Percentiles rank a stretch among this genome's conserved stretches.
Conservation (phyloP, 306 rosid genomes). For the Pterocarpus santalinus region DNA sequence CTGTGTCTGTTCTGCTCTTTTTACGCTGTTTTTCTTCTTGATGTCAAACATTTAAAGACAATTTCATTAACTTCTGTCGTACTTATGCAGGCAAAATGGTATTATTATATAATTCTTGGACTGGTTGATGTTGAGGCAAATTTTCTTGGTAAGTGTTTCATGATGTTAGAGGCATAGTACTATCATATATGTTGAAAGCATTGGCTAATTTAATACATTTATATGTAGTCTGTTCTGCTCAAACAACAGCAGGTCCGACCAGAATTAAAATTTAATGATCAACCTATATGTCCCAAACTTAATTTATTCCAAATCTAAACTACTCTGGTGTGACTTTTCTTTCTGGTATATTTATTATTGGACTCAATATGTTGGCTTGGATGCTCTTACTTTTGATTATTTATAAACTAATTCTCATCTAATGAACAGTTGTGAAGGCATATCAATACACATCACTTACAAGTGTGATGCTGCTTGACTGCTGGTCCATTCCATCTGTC, state of each 20-base stretch:
- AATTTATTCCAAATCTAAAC: background rate
- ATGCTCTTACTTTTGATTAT: constrained; percentile 33
- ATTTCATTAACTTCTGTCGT: constrained; percentile 31
- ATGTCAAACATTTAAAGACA: background rate
- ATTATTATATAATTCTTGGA: constrained; percentile 79
- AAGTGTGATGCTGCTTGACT: constrained; percentile 95
- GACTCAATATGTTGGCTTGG: constrained; percentile 4
- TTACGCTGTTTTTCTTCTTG: background rate
- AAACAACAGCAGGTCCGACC: background rate
- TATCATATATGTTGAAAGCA: background rate
- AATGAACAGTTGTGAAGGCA: constrained; percentile 92
- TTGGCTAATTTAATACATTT: constrained; percentile 19
- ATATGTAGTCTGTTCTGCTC: constrained; percentile 1
- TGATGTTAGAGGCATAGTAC: background rate
- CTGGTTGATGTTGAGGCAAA: constrained; percentile 95
- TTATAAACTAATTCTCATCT: constrained; percentile 28
- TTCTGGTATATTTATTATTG: background rate
- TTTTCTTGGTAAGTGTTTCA: constrained; percentile 75
- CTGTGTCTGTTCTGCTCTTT: constrained; percentile 7
- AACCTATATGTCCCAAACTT: constrained; percentile 8
- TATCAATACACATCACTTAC: constrained; percentile 96
- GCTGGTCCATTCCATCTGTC: constrained; percentile 94
- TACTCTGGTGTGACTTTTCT: constrained; percentile 8
- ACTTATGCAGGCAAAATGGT: constrained; percentile 85
- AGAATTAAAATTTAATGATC: background rate